Percentiles rank a stretch among this genome's conserved stretches.
Conservation (phyloP, 441 rosid species). For the Jatropha podagrica region DNA sequence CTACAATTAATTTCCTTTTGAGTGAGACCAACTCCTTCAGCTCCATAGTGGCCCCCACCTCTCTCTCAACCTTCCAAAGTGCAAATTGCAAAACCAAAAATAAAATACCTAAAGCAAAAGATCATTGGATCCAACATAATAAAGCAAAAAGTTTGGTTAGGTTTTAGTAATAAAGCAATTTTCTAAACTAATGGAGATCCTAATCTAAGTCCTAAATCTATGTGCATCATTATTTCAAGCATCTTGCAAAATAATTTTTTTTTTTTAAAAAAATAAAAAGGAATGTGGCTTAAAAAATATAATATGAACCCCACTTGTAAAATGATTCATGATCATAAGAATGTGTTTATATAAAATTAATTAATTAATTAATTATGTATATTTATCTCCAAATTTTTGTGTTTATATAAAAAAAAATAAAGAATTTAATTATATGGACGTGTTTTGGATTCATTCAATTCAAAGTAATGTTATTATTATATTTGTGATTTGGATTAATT, state of each 20-base stretch:
- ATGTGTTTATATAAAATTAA: no score
- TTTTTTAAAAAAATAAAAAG: background rate
- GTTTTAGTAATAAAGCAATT: slow-evolving; percentile 20
- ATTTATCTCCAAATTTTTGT: no score
- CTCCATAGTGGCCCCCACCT: slow-evolving; percentile 37
- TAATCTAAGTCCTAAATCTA: slow-evolving; percentile 38
- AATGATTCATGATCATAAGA: slow-evolving; percentile 11
- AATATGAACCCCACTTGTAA: slow-evolving; percentile 16
- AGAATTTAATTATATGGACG: no score
- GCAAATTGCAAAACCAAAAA: background rate
- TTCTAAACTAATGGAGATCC: slow-evolving; percentile 30
- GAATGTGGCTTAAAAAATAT: background rate
- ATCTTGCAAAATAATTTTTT: background rate
- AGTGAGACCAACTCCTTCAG: slow-evolving; percentile 36
- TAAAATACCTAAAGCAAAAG: slow-evolving; percentile 26
- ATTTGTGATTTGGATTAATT: background rate
- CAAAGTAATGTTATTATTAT: no score
- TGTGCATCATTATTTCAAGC: slow-evolving; percentile 37
- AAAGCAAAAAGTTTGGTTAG: slow-evolving; percentile 41
- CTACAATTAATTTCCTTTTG: slow-evolving; percentile 26
- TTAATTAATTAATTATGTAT: no score
- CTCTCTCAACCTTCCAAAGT: slow-evolving; percentile 25
- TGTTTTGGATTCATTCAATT: no score
- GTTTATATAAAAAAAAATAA: no score
- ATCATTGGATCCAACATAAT: slow-evolving; percentile 53